Conservation (phyloP, 2,329 filamentous ascomycete species). For the Pestalotiopsis sp. region DNA sequence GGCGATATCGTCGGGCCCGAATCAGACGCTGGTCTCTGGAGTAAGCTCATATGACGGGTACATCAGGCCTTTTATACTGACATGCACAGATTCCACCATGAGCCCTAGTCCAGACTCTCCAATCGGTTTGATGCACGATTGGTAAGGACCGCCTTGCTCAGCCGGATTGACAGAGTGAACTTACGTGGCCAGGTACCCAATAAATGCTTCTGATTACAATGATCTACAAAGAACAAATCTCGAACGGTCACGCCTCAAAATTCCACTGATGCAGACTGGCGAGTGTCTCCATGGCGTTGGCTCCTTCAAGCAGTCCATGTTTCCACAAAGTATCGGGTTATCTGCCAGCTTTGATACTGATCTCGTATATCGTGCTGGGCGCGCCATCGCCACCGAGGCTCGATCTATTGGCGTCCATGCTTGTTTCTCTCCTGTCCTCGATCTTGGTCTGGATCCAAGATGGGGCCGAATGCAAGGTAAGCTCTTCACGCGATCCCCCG, state of each 20-base stretch:
- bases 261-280: constrained; percentile 42
- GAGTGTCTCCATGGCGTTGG: constrained; percentile 46
- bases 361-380: constrained; percentile 40
- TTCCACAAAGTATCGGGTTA: constrained; percentile 41
- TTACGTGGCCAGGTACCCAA: constrained; percentile 31
- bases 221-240: constrained; percentile 37
- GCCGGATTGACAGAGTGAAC: background rate
- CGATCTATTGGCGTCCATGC: constrained; percentile 44
- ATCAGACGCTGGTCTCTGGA: constrained; percentile 38
- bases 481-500: background rate
- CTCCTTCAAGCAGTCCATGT: constrained; percentile 45
- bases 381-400: constrained; percentile 42
- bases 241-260: constrained; percentile 35
- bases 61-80: background rate
- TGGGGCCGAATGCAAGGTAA: constrained; percentile 44
- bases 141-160: constrained; percentile 18
- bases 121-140: constrained; percentile 42
- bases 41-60: constrained; percentile 15
- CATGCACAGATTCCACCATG: constrained; percentile 30
- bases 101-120: constrained; percentile 35
- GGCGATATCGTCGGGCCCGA: constrained; percentile 39
- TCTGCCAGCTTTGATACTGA: constrained; percentile 42
- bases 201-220: constrained; percentile 43
- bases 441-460: constrained; percentile 42
- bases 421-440: constrained; percentile 43